Evolutionary conservation across 257 asterid species (phyloP), one percentile per base, ranked within the genome.

Genomic region (Jacaranda mimosifolia): DNA sequence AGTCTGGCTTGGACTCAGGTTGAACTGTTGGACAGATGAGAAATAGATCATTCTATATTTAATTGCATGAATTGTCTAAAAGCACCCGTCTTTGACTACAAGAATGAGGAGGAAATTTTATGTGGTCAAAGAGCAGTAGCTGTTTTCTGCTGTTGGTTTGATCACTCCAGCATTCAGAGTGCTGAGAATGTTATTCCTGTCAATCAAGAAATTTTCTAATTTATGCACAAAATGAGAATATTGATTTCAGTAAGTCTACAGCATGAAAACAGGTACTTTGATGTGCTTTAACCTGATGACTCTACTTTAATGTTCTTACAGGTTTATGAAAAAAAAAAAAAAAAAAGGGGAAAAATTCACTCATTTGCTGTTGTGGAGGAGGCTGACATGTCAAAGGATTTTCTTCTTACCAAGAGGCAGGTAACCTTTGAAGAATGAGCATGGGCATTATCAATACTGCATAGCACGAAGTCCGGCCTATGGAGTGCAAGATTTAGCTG

Each of bases 391-490:
- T 91, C 92, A 3, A 93, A 90, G 3, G 98, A 91, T 18, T 78
- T 85, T 69, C 86, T 83, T 86, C 97, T 93, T 13, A 91, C 97
- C 77, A 91, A 71, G 63, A 91, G 92, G 75, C 97, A 90, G 9
- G 95, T 91, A 65, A 93, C 89, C 85, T 79, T 91, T 1, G 94
- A 87, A 8, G 94, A 91, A 62, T 76, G 87, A 74, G 87, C 74
- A 68, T 86, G 87, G 3, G 83, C 80, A 68, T 85, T 93, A 43
- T 86, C 89, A 6, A 88, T 86, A 18, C 88, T 87, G 75, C 95
- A 91, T 51, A 93, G 70, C 77, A 90, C 94, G 56, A 91, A 91
- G 52, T 90, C 97, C 0, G 97, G 98, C 80, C 96, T 82, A 62
- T 94, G 92, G 0, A 91, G 88, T 1, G 97, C 91, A 6, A 91